These are phyloP conservation scores for Cladorrhinum sp. DNA, from an alignment of 2,329 filamentous ascomycete species.

Conservation along the genomic window DNA sequence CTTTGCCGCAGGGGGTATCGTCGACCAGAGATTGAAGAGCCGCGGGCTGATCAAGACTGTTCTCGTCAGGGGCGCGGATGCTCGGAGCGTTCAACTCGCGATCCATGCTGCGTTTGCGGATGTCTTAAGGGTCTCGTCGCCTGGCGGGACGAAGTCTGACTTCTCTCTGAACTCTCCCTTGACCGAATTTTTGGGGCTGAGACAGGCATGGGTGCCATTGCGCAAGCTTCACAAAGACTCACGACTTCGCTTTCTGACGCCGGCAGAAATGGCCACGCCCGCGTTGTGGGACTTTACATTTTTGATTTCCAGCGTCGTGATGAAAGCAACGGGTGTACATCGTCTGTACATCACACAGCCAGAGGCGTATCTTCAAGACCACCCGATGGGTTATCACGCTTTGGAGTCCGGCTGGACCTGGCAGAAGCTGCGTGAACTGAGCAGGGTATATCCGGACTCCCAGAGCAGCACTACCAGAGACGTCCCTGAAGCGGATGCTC, in stretches of 20 bases:
- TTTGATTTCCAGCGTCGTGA: constrained; percentile 66
- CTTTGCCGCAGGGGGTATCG: constrained; percentile 58
- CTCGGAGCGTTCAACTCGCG: constrained; percentile 64
- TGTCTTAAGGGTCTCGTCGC: constrained; percentile 47
- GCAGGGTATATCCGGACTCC: constrained; percentile 51
- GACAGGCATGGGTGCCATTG: constrained; percentile 69
- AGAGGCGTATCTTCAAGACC: constrained; percentile 69
- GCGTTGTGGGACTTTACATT: constrained; percentile 70
- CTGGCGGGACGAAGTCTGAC: constrained; percentile 9
- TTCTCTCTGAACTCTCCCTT: constrained; percentile 34
- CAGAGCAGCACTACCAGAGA: constrained; percentile 39
- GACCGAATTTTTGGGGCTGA: constrained; percentile 56
- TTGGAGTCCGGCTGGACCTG: constrained; percentile 64
- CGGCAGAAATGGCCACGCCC: constrained; percentile 70
- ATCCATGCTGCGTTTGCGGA: constrained; percentile 61
- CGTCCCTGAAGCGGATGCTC: constrained; percentile 59
- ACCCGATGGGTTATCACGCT: constrained; percentile 37
- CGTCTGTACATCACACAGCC: constrained; percentile 74
- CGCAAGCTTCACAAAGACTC: constrained; percentile 74
- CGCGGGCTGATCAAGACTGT: constrained; percentile 68
- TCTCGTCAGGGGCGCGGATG: constrained; percentile 59
- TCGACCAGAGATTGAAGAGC: constrained; percentile 71
- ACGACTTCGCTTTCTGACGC: constrained; percentile 66
- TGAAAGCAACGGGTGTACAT: constrained; percentile 63
- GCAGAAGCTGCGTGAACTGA: constrained; percentile 64